These are phyloP conservation scores for Hermanozyma aechmeae DNA, from an alignment of 805 yeast species.

Conservation along the genomic window DNA sequence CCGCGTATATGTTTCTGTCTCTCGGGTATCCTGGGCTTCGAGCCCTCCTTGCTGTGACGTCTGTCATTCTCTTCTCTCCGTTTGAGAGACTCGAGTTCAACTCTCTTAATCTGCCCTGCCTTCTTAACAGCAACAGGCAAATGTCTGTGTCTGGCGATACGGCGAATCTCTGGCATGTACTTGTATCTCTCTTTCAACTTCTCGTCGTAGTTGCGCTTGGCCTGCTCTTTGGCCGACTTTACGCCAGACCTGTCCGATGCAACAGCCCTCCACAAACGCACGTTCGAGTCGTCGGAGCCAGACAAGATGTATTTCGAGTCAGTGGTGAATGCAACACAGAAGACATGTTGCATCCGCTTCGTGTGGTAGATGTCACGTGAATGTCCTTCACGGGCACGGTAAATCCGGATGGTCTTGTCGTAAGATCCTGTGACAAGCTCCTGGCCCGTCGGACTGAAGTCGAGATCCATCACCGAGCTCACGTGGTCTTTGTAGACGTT, in stretches of 20 bases:
- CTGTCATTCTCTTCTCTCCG: conserved; percentile 78
- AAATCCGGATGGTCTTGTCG: conserved; percentile 86
- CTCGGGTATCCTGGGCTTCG: conserved; percentile 55
- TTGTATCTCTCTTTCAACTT: conserved; percentile 88
- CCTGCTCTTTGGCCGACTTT: conserved; percentile 69
- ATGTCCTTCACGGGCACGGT: conserved; percentile 71
- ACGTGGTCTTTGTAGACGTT: conserved; percentile 94
- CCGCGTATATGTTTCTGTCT: conserved; percentile 84
- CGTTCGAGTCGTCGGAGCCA: conserved; percentile 95
- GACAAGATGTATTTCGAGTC: conserved; percentile 80
- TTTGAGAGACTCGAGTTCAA: conserved; percentile 65
- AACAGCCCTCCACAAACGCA: conserved; percentile 84
- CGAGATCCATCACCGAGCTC: conserved; percentile 89
- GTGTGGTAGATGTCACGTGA: conserved; percentile 94
- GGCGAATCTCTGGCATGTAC: conserved; percentile 91
- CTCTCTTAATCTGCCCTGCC: conserved; percentile 76
- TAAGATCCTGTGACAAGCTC: conserved; percentile 93
- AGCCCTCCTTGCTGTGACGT: conserved; percentile 60
- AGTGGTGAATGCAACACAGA: conserved; percentile 75
- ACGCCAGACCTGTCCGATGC: conserved; percentile 81
- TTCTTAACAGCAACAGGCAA: conserved; percentile 80
- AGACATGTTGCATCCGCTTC: conserved; percentile 93
- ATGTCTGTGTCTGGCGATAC: conserved; percentile 89
- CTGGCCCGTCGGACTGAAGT: conserved; percentile 94
- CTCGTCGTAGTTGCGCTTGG: conserved; percentile 81